Evolutionary conservation across 192 early-diverging fungal genomes (phyloP).

Genomic region (Paraglomus brasilianum): DNA sequence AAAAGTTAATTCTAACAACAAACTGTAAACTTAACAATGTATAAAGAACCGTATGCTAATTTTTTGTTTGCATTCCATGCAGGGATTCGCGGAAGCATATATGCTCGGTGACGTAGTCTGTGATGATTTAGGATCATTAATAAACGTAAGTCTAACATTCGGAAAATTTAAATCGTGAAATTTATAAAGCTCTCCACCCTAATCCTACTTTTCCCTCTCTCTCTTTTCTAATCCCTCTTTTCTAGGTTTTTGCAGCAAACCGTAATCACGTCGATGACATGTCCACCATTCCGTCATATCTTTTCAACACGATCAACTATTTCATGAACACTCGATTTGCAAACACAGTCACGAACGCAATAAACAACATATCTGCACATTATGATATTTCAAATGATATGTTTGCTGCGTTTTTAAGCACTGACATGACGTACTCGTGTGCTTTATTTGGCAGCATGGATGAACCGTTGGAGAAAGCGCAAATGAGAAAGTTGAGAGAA

Average conservation of each 20-base stretch:
- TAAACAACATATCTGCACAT: slow-evolving; percentile 66
- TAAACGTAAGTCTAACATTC: slow-evolving; percentile 37
- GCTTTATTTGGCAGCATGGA: slow-evolving; percentile 57
- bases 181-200: background rate
- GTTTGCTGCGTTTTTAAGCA: slow-evolving; percentile 67
- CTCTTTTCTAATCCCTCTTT: background rate
- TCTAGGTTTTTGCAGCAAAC: slow-evolving; percentile 55
- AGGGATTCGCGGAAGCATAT: slow-evolving; percentile 73
- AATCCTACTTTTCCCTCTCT: background rate
- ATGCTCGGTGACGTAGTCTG: slow-evolving; percentile 64
- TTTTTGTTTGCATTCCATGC: background rate
- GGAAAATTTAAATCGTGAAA: background rate
- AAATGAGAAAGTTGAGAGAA: slow-evolving; percentile 60
- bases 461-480: slow-evolving; percentile 64
- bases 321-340: slow-evolving; percentile 56
- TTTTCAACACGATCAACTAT: slow-evolving; percentile 55
- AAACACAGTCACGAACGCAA: slow-evolving; percentile 61
- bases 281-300: slow-evolving; percentile 44
- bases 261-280: slow-evolving; percentile 50
- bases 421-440: slow-evolving; percentile 71
- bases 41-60: slow-evolving; percentile 19
- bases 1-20: too few species aligned
- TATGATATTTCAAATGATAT: slow-evolving; percentile 77
- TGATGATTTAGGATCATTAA: slow-evolving; percentile 53
- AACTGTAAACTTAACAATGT: too few species aligned